A percentile compares a stretch with the other conserved stretches of the same genome.
These are phyloP conservation scores for Actinomortierella wolfii DNA, from an alignment of 371 early-diverging fungal species.

Conservation along the genomic window DNA sequence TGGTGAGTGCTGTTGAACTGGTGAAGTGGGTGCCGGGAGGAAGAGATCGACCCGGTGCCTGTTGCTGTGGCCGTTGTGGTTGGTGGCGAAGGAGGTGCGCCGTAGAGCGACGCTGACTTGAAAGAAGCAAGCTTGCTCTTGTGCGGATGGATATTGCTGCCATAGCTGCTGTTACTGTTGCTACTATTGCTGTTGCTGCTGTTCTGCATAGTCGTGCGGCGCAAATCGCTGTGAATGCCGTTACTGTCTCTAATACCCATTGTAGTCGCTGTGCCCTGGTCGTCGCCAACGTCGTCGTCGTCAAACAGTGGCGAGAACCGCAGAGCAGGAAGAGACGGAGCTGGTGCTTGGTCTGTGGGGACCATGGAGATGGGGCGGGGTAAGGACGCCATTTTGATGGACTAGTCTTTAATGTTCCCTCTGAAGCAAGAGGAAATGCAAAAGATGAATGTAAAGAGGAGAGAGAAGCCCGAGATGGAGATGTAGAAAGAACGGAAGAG, in stretches of 20 bases:
- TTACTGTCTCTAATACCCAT: constrained; percentile 13
- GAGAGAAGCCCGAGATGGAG: background rate
- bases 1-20: no score
- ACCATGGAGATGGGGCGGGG: constrained; percentile 11
- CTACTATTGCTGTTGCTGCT: background rate
- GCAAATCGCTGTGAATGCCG: constrained; percentile 8
- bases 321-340: constrained; percentile 20
- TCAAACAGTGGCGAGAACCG: constrained; percentile 35
- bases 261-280: background rate
- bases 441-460: no score
- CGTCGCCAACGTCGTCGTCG: constrained; percentile 15
- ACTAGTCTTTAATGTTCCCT: background rate
- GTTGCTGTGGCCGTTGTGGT: no score
- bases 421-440: background rate
- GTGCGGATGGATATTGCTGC: background rate
- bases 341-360: constrained; percentile 5
- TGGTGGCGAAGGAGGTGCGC: constrained; percentile 6
- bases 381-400: constrained; percentile 1
- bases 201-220: background rate
- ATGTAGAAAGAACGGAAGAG: background rate
- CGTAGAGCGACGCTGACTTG: background rate
- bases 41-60: no score
- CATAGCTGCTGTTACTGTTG: background rate
- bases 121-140: no score
- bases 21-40: no score